Conservation (phyloP, 2,329 filamentous ascomycete genomes). For the Cladophialophora exuberans region DNA sequence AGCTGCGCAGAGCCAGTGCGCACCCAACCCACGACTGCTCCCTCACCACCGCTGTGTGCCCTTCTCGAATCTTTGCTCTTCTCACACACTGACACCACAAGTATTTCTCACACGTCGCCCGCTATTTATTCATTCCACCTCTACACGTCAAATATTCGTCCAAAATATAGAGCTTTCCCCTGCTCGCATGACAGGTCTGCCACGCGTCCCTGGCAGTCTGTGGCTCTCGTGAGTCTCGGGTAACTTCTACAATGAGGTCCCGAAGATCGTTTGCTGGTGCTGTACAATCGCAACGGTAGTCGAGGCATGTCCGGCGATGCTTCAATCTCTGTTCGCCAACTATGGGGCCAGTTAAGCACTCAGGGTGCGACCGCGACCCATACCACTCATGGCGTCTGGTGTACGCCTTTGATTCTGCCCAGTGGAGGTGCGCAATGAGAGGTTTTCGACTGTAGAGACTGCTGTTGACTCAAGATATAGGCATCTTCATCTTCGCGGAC, state of each 20-base stretch:
- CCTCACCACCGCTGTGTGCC: too few species aligned
- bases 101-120: too few species aligned
- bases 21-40: too few species aligned
- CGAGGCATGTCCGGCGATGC: conserved; percentile 29
- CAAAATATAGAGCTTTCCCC: too few species aligned
- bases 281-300: conserved; percentile 21
- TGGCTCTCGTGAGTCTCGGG: conserved; percentile 24
- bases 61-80: too few species aligned
- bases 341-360: conserved; percentile 32
- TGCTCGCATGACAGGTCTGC: conserved; percentile 15
- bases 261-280: background rate
- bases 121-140: too few species aligned
- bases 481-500: conserved; percentile 46
- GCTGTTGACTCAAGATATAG: conserved; percentile 25
- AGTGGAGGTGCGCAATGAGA: conserved; percentile 52
- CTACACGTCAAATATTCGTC: too few species aligned
- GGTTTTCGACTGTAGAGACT: background rate
- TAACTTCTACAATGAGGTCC: conserved; percentile 22
- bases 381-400: conserved; percentile 50
- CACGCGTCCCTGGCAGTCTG: conserved; percentile 13
- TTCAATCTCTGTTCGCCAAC: conserved; percentile 31
- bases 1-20: too few species aligned
- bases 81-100: too few species aligned
- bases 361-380: conserved; percentile 40
- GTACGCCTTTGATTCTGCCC: conserved; percentile 65